Evolutionary conservation across 73 alveolate genomes (phyloP), one percentile per base, ranked within the genome.

Genomic region (Tetrahymena elliotti): DNA sequence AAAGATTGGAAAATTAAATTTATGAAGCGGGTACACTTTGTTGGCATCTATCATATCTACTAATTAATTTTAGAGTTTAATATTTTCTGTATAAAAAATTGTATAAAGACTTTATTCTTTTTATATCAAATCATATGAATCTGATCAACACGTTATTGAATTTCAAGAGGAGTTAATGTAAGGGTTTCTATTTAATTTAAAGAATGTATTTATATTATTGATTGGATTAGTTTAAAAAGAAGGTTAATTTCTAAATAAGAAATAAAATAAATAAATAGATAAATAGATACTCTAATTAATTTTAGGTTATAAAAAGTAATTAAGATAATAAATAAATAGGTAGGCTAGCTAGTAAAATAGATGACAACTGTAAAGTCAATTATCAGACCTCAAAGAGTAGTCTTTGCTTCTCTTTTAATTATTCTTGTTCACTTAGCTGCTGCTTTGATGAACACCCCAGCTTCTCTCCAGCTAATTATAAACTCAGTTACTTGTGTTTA

Each of bases 401-500:
- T 84, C 52, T 84, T 88, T 37, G 83, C 95, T n/a, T 88, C 93
- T 38, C 84, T 41, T 27, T 33, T 52, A 15, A 39, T 94, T 38
- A 52, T 88, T 36, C 31, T 88, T 16, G 92, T 94, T 33, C 96
- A 94, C 24, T 27, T 94, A n/a, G 27, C 53, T n/a, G 93, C 96
- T 68, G 13, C 39, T 15, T 24, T 94, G 11, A 39, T 83, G 35
- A 94, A 94, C 36, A 94, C 93, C 33, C 95, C 93, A 10, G 88
- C 96, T 33, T 94, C 95, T 10, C 22, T 94, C 12, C 39, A 88
- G 92, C 47, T 94, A 33, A 92, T 94, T n/a, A 52, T 94, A 38
- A 33, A 94, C 31, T 94, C 96, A 68, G 83, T 94, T 41, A 88
- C 96, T 16, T 94, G 96, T 35, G 84, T 94, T n/a, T 94, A 94